These are phyloP conservation scores for Craterostigma plantagineum DNA, from an alignment of 257 asterid species.

Conservation along the genomic window DNA sequence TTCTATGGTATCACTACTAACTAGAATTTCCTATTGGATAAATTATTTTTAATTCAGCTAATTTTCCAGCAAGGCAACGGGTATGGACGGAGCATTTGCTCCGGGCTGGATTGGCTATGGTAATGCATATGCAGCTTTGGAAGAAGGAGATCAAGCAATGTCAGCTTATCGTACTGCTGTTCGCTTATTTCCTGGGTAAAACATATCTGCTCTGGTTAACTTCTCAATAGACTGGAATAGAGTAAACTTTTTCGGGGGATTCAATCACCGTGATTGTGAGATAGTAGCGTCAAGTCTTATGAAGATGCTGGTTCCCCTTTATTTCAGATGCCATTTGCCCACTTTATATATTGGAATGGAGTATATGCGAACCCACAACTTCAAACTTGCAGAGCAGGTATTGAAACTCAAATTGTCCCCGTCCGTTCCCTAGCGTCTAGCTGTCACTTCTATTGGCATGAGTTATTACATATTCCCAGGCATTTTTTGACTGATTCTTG, in stretches of 20 bases:
- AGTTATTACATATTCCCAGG: too few species aligned
- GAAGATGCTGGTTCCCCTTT: not conserved
- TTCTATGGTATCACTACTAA: too few species aligned
- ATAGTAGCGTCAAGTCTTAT: not conserved
- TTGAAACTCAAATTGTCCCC: not conserved
- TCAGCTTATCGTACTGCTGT: slow-evolving; percentile 98
- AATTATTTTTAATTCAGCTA: not conserved
- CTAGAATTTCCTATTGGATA: too few species aligned
- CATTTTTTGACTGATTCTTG: not conserved
- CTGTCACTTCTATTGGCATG: not conserved
- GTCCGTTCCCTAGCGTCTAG: too few species aligned
- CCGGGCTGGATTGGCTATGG: slow-evolving; percentile 98
- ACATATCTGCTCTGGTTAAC: too few species aligned
- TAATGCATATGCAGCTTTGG: slow-evolving; percentile 88
- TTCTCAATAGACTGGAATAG: too few species aligned
- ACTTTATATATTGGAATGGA: slow-evolving; percentile 94
- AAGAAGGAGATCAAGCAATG: slow-evolving; percentile 99
- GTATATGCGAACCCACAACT: slow-evolving; percentile 95
- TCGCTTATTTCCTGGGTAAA: slow-evolving; percentile 96
- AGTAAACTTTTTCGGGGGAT: too few species aligned
- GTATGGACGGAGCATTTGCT: slow-evolving; percentile 89
- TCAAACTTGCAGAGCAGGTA: slow-evolving; percentile 98
- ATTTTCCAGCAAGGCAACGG: slow-evolving; percentile 73
- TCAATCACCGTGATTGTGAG: too few species aligned
- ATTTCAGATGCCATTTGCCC: slow-evolving; percentile 91